These are phyloP conservation scores for Nakazawaea ambrosiae DNA, from an alignment of 805 yeast species.

Conservation along the genomic window DNA sequence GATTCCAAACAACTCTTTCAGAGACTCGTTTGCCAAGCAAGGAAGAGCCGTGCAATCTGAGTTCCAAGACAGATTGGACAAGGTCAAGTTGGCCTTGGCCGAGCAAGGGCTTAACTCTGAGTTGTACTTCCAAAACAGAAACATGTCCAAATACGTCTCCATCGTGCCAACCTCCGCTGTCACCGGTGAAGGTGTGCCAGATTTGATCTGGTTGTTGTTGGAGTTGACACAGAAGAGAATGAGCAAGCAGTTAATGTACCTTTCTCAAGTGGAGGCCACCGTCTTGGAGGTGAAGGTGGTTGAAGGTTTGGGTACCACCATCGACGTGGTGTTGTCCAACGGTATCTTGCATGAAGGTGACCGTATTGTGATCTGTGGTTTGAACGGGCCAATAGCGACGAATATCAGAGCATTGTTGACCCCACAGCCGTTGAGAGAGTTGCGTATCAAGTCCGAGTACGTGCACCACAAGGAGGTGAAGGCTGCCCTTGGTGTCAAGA, in stretches of 20 bases:
- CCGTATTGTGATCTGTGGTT: conserved; percentile 90
- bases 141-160: conserved; percentile 88
- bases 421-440: conserved; percentile 95
- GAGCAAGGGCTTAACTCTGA: conserved; percentile 99
- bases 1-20: conserved; percentile 88
- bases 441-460: conserved; percentile 95
- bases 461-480: conserved; percentile 96
- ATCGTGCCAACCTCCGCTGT: conserved; percentile 98
- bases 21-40: conserved; percentile 87
- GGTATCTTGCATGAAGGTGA: conserved; percentile 96
- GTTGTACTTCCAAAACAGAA: conserved; percentile 90
- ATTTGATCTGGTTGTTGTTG: conserved; percentile 87
- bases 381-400: conserved; percentile 97
- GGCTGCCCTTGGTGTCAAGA: conserved; percentile 98
- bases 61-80: conserved; percentile 79
- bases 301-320: conserved; percentile 98
- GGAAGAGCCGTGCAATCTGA: conserved; percentile 81
- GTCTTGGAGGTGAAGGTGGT: conserved; percentile 95
- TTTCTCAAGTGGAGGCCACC: conserved; percentile 92
- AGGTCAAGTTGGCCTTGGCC: conserved; percentile 84
- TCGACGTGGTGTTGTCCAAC: conserved; percentile 95
- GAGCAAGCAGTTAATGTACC: conserved; percentile 97
- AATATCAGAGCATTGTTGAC: conserved; percentile 92
- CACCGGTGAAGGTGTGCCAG: conserved; percentile 99
- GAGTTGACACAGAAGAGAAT: conserved; percentile 97